Conservation (phyloP, 768 basidiomycete genomes). For the Pisolithus sp. region DNA sequence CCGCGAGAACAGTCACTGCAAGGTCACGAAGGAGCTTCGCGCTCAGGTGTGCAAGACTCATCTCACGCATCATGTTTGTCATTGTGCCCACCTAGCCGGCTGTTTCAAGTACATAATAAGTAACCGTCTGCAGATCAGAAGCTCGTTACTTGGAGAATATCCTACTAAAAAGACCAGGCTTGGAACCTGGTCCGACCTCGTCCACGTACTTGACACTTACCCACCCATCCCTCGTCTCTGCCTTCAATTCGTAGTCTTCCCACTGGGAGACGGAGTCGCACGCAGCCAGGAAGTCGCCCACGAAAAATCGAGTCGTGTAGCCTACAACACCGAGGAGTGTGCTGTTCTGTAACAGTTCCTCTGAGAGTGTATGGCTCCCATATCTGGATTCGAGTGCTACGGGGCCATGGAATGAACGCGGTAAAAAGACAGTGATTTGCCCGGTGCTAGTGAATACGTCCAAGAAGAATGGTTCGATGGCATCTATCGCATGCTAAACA, state of each 20-base stretch:
- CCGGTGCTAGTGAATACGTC: slow-evolving; percentile 21
- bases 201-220: slow-evolving; percentile 35
- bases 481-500: slow-evolving; percentile 11
- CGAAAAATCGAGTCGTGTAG: slow-evolving; percentile 30
- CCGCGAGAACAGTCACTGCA: too few species aligned
- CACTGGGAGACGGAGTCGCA: slow-evolving; percentile 22
- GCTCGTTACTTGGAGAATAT: slow-evolving; percentile 4
- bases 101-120: neutral
- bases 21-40: neutral
- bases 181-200: slow-evolving; percentile 12
- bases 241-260: slow-evolving; percentile 34
- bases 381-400: slow-evolving; percentile 28
- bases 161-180: slow-evolving; percentile 8
- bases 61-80: neutral
- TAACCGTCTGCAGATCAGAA: neutral
- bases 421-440: slow-evolving; percentile 30
- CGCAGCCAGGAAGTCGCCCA: slow-evolving; percentile 35
- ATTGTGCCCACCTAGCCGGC: neutral
- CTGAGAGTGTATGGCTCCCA: slow-evolving; percentile 25
- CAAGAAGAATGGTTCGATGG: slow-evolving; percentile 6
- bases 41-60: neutral
- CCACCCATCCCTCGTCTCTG: slow-evolving; percentile 32
- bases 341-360: slow-evolving; percentile 22
- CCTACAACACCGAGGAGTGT: slow-evolving; percentile 31
- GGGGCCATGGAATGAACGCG: slow-evolving; percentile 36